A percentile compares a stretch with the other conserved stretches of the same genome.
phyloP scores from a whole-genome alignment of 2,329 filamentous ascomycete genomes.

The Fusarium caatingaense region DNA sequence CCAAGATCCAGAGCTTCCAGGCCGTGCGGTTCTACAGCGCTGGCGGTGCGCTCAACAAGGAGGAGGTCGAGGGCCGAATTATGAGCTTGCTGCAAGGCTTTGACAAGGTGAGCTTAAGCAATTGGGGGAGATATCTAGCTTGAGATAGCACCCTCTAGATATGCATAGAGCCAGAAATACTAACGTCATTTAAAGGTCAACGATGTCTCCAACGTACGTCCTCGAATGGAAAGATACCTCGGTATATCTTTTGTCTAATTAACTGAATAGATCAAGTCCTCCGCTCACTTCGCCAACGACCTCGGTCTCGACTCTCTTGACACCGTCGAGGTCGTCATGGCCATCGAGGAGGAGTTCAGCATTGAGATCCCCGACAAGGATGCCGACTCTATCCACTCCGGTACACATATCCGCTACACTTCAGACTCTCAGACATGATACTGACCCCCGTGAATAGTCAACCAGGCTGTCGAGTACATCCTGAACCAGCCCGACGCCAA shows the following conservation, averaged over 20 bases:
- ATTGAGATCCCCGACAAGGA: conserved; percentile 99
- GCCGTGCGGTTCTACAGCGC: conserved; percentile 89
- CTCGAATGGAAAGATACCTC: neutral
- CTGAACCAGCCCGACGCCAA: conserved; percentile 90
- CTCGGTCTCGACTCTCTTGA: conserved; percentile 97
- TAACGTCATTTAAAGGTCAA: conserved; percentile 68
- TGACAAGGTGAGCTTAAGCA: conserved; percentile 74
- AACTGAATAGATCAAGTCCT: conserved; percentile 75
- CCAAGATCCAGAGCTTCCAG: conserved; percentile 71
- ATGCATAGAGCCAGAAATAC: conserved; percentile 31
- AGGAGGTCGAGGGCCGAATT: conserved; percentile 92
- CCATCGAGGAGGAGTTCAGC: conserved; percentile 93
- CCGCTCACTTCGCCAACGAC: conserved; percentile 95
- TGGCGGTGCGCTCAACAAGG: conserved; percentile 78
- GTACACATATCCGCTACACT: conserved; percentile 64
- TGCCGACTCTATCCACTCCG: conserved; percentile 91
- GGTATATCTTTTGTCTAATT: conserved; percentile 26
- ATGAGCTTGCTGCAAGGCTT: conserved; percentile 93
- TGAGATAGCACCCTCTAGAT: neutral
- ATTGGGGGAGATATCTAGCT: conserved; percentile 2
- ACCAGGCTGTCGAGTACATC: conserved; percentile 96
- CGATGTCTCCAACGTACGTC: conserved; percentile 70
- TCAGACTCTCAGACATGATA: too few species aligned
- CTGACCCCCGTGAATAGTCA: conserved; percentile 67
- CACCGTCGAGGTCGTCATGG: conserved; percentile 99